Base-by-base conservation (phyloP, 352 stramenopile species). In the Pythium scleroteichum region DNA sequence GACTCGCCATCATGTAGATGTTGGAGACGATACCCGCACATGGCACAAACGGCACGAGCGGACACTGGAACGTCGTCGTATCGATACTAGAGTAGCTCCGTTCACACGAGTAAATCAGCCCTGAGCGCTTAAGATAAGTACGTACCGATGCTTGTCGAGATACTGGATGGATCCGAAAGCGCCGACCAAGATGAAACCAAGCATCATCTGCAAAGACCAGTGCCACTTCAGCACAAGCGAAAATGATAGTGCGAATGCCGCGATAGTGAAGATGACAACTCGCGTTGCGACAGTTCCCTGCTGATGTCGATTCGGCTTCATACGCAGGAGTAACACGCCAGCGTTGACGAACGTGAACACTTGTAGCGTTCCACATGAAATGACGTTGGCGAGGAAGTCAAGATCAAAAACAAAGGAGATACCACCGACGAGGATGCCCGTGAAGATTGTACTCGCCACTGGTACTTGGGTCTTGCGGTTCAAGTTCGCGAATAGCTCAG, bases 281-380 rank as follows among this genome's bases (percentile, higher is more conserved):
- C 80, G 74, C 8, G 65, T 62, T 12, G 78, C 60, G 13, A 93
- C 81, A 16, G 65, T 64, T 8, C 66, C 69, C 16, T 38, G 42
- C 62, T 81, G 47, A 64, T 63, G 49, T 1, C 19, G 53, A 44
- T 56, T 73, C 12, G 73, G 62, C 48, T 78, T 79, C 82, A 90
- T 87, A 16, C 85, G 82, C 27, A 96, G 49, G 14, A 96, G 55
- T 29, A 97, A 69, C 16, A 97, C 87, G n/a, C 90, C 92, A 27
- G 90, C 87, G 69, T 97, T 95, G 14, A 97, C 89, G 53, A 96
- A 97, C n/a, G 88, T 97, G 52, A 97, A 98, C 2, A 97, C 92
- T 75, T 97, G 82, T 0, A 97, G 66, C 8, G 86, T 97, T 32
- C 90, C 92, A 40, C 92, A 90, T 17, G 86, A 97, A 72, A 98